phyloP scores from a whole-genome alignment of 2,329 filamentous ascomycete genomes.

The Westerdykella sp. region DNA sequence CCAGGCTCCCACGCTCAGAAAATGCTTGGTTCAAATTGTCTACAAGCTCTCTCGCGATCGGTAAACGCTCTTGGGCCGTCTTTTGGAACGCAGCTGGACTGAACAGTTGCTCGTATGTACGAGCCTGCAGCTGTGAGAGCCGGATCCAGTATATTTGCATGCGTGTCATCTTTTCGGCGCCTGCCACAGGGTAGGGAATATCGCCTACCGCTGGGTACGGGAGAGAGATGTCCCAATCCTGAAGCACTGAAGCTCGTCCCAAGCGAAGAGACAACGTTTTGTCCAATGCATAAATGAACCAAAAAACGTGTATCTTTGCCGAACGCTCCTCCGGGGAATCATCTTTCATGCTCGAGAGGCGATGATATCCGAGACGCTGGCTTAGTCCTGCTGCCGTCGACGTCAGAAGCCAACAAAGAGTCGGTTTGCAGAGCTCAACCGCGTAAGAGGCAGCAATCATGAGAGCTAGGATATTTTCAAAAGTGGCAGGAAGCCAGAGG shows the following conservation, averaged over 20 bases:
- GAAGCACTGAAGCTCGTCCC: constrained; percentile 33
- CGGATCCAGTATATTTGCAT: constrained; percentile 33
- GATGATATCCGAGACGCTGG: constrained; percentile 33
- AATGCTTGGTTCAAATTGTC: constrained; percentile 23
- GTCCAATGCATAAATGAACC: constrained; percentile 36
- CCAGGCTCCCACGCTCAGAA: constrained; percentile 16
- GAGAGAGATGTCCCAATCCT: constrained; percentile 36
- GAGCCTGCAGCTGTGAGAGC: constrained; percentile 29
- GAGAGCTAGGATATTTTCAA: constrained; percentile 34
- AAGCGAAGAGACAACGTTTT: constrained; percentile 35
- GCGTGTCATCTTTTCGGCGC: constrained; percentile 8
- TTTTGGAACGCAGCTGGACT: constrained; percentile 30
- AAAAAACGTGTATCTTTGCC: constrained; percentile 30
- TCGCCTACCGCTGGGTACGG: constrained; percentile 4
- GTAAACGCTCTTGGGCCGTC: constrained; percentile 20
- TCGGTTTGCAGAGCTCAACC: constrained; percentile 33
- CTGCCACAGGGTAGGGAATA: not conserved
- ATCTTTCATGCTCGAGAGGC: constrained; percentile 30
- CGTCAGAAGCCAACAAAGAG: constrained; percentile 30
- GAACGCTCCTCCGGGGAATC: constrained; percentile 24
- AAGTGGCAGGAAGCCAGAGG: constrained; percentile 27
- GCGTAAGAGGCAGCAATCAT: constrained; percentile 27
- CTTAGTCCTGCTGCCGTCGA: constrained; percentile 26
- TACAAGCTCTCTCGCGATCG: constrained; percentile 22
- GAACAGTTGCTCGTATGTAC: constrained; percentile 34